Percentiles rank a stretch among this genome's conserved stretches.
Evolutionary conservation across 2,329 filamentous ascomycete genomes (phyloP).

Genomic region (Cladosporium sp.): DNA sequence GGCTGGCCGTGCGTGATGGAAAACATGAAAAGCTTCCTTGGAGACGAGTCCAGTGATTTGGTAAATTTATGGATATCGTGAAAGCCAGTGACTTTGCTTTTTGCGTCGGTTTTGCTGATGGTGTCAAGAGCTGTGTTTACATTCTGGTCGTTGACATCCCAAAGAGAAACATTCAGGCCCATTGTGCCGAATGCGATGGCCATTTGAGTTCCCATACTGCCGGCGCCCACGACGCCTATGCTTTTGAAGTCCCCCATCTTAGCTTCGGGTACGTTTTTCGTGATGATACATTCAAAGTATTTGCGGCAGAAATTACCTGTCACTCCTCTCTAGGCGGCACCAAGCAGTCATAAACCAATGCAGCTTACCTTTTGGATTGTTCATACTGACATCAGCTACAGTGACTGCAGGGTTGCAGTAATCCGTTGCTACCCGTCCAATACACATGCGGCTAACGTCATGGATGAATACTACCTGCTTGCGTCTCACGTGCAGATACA

Average conservation of each 20-base stretch:
- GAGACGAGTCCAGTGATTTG: not conserved
- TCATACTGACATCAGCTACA: not conserved
- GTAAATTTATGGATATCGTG: not conserved
- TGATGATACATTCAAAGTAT: not conserved
- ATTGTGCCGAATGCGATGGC: not conserved
- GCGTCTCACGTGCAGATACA: too few species aligned
- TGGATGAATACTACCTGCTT: too few species aligned
- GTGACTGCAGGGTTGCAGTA: not conserved
- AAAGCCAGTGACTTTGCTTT: not conserved
- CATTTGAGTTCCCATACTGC: not conserved
- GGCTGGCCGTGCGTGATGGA: conserved; percentile 22
- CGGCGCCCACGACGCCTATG: not conserved
- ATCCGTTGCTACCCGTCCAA: not conserved
- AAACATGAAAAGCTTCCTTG: conserved; percentile 1
- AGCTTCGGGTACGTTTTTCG: not conserved
- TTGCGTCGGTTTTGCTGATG: not conserved
- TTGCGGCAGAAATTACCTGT: not conserved
- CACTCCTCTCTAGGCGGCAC: not conserved
- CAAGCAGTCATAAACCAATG: not conserved
- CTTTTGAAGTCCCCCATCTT: not conserved
- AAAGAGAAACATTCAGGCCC: not conserved
- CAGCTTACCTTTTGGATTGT: not conserved
- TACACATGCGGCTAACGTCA: too few species aligned
- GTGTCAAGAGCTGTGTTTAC: not conserved
- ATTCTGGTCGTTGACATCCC: not conserved